Base-by-base conservation (phyloP, 2,329 filamentous ascomycete genomes). In the Paraphoma chrysanthemicola region DNA sequence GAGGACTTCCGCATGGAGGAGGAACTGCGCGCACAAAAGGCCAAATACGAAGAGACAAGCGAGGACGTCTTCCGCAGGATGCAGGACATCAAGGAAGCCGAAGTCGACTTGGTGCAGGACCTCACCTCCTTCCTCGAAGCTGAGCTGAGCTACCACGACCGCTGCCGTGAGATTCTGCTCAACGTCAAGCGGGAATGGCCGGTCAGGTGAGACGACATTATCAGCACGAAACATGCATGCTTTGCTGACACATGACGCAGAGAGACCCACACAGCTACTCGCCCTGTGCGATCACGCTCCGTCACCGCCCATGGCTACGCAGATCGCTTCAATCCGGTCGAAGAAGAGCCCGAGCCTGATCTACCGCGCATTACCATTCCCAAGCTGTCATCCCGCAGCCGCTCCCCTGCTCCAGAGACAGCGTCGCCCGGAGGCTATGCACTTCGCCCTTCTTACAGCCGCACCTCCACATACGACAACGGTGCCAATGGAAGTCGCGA, bases 1-100 rank as follows among this genome's bases (percentile, higher is more conserved):
- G 94, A 98, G 71, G 94, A 98, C 75, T 96, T 95, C 80, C 86
- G 92, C 60, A 85, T 95, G 53, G 95, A 98, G 77, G 94, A 98
- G 74, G 94, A 98, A 77, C 85, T 97, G 51, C 90, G 94, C 53
- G 86, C 88, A 29, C 92, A 95, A 75, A 96, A 96, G 77, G 91
- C 92, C 68, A 98, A 98, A 79, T 98, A 97, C 72, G 95, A 98
- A 73, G 95, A 98, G 80, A 90, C 92, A 14, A 95, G 86, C 72
- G 94, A 98, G 72, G 94, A 98, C 69, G 93, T 98, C 52, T 85
- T 89, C 67, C 87, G 94, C 57, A 86, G 94, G 53, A 98, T 98
- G 95, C 88, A 96, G 78, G 94, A 98, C 72, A 96, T 98, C 79
- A 94, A 95, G 80, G 93, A 97, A 69, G 86, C 92, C 18, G 94